Percentiles rank a stretch among this genome's conserved stretches.
Conservation (phyloP, 176 grass and related monocot species). For the Oryza australiensis region DNA sequence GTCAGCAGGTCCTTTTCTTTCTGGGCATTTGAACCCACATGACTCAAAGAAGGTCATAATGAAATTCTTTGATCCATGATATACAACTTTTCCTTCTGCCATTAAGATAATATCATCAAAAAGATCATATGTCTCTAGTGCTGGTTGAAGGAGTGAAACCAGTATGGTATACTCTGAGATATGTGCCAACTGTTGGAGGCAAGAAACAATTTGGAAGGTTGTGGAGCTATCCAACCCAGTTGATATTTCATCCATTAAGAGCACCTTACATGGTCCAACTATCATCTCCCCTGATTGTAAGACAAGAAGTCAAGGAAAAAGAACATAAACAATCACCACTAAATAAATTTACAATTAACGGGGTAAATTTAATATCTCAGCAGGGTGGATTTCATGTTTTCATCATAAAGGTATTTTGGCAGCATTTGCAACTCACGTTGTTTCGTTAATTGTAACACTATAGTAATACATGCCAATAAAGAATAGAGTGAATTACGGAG, state of each 20-base stretch:
- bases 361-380: background rate
- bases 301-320: constrained; percentile 2
- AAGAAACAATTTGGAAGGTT: constrained; percentile 79
- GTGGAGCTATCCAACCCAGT: constrained; percentile 82
- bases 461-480: background rate
- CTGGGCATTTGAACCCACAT: constrained; percentile 75
- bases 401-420: background rate
- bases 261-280: constrained; percentile 70
- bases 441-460: background rate
- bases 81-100: constrained; percentile 74
- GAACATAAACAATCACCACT: background rate
- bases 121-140: constrained; percentile 81
- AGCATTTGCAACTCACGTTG: background rate
- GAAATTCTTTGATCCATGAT: constrained; percentile 54
- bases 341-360: background rate
- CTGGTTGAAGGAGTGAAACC: constrained; percentile 79
- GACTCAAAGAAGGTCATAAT: constrained; percentile 68
- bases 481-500: background rate
- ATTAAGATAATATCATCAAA: constrained; percentile 96
- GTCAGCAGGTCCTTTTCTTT: constrained; percentile 75
- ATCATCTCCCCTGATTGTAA: constrained; percentile 71
- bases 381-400: background rate
- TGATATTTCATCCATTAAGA: constrained; percentile 98
- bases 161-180: constrained; percentile 59
- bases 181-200: constrained; percentile 73